These are phyloP conservation scores for Lenzites betulinus DNA, from an alignment of 768 basidiomycete species.

Conservation along the genomic window DNA sequence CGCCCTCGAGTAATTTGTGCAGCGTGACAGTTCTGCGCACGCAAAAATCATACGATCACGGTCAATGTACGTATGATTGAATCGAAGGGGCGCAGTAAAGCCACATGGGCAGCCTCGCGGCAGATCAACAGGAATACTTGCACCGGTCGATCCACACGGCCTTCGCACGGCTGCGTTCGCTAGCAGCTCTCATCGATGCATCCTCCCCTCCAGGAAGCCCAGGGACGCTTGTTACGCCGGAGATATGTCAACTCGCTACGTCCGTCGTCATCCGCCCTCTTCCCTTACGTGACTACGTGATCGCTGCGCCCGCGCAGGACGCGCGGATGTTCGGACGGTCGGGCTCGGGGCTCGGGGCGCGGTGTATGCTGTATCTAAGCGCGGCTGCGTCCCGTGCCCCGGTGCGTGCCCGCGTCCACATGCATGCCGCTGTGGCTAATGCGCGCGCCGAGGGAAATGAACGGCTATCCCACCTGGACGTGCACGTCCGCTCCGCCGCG, in stretches of 20 bases:
- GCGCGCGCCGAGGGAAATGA: conserved; percentile 4
- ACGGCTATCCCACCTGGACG: neutral
- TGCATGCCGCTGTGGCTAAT: conserved; percentile 7
- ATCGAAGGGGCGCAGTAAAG: neutral
- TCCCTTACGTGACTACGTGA: neutral
- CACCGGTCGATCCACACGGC: neutral
- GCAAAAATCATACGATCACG: too few relatives aligned
- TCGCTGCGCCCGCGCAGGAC: neutral
- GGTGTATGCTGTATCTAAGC: conserved; percentile 10
- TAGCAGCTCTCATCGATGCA: neutral
- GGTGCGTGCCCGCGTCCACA: neutral
- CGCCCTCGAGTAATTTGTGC: too few relatives aligned
- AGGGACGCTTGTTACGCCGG: neutral
- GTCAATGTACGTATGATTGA: too few relatives aligned
- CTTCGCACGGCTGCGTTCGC: conserved; percentile 5
- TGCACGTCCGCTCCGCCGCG: neutral
- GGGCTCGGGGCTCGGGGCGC: too few relatives aligned
- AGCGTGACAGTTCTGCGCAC: too few relatives aligned
- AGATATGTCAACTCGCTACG: neutral
- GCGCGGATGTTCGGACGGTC: neutral
- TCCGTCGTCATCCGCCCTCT: neutral
- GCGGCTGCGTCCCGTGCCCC: conserved; percentile 14
- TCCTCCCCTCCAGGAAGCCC: neutral
- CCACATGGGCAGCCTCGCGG: neutral
- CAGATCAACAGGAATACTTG: neutral